Evolutionary conservation across 148 eudicot species (phyloP), one percentile per base, ranked within the genome.

Genomic region (Chenopodium quinoa): DNA sequence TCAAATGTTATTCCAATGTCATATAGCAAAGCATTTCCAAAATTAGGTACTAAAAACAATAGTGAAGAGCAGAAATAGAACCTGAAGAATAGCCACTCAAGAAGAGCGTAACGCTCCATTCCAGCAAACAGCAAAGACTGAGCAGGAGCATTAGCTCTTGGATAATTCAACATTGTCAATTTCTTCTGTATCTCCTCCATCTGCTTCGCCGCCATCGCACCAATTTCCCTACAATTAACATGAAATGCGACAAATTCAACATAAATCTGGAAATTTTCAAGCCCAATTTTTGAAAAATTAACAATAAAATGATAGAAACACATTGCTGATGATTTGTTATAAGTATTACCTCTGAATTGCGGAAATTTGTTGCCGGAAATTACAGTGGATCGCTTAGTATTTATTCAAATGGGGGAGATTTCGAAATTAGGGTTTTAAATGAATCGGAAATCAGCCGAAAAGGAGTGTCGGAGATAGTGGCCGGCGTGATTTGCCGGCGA

Each of bases 51-150:
- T 4, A 0, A 12, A 31, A 11, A 8, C 7, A 62, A 22, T 16
- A 22, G 20, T 19, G 19, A 22, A n/a, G 25, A 23, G 1, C 2
- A 3, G 29, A 68, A 32, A 1, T 0, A 4, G 29, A 82, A 96
- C 99, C 91, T 96, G 90, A 96, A 96, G 86, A 96, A 96, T 48
- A 96, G 98, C 97, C 98, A 96, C 83, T 96, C 99, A 73, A 96
- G 99, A 82, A 96, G 99, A 31, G 98, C 95, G 75, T 96, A 94
- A 67, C 98, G 94, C 83, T 96, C 97, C 97, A 96, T 96, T 83
- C 98, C 97, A 87, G 98, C 99, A 76, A 92, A 96, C 69, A 94
- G 99, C 31, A 96, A 91, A 67, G 99, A 96, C 85, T 96, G 98
- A 76, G 98, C 93, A 81, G 97, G 95, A 1, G 94, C 99, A 76